Evolutionary conservation across 495 filamentous ascomycete genomes (phyloP), one percentile per base, ranked within the genome.

Genomic region (Podospora fimiseda): DNA sequence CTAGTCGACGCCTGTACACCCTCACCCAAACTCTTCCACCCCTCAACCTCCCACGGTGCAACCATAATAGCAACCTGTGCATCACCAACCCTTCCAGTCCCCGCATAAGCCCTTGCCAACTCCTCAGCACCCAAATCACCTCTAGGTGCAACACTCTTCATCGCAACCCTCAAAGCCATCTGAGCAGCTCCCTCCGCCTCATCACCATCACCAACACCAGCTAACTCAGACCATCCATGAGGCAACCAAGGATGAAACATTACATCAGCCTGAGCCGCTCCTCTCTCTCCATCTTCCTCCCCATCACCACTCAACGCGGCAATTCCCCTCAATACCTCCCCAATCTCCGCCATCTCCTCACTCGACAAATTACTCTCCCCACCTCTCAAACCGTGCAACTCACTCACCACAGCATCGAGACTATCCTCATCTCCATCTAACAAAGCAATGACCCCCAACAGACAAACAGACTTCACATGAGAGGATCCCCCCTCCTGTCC

Each of bases 91-190:
- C 75, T 81, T 19, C 85, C 82, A 8, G 86, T 87, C 9, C 89
- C 87, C 2, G 86, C 82, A 72, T 87, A 89, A n/a, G 87, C 86
- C 61, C 74, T 68, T 13, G 87, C 82, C 47, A 97, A 70, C 51
- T 86, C 85, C 18, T 76, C 76, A 14, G 87, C 82, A 7, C 75
- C 80, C 22, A 94, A 69, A 21, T 79, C 73, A 2, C 89, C 85
- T 40, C 73, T 57, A 3, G 90, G 89, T 39, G 90, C 86, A 8
- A 86, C 80, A 15, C 75, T 80, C 58, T 82, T 84, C 18, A 79
- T 48, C n/a, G 89, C 90, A 14, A 88, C 86, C 59, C 84, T 76
- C 53, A 95, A 68, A 41, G 89, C 88, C 87, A 93, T 93, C 47
- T 85, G 80, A 0, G 86, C 82, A 2, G 88, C 78, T 62, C 85